Evolutionary conservation across 805 yeast genomes (phyloP).

Genomic region (Wickerhamomyces pijperi): DNA sequence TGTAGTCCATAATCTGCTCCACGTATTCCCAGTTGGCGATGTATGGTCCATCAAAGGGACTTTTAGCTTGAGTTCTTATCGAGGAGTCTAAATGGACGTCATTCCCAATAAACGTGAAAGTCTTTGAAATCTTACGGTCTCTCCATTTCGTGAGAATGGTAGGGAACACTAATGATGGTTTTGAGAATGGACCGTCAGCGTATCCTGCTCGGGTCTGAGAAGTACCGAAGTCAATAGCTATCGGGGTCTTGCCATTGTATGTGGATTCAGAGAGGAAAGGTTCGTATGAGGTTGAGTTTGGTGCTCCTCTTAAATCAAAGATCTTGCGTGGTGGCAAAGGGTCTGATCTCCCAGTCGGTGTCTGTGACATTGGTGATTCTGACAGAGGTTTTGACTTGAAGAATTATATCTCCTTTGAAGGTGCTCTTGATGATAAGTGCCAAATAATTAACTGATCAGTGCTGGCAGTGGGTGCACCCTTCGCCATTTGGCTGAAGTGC

Average conservation of each 20-base stretch:
- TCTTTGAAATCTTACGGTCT: constrained; percentile 57
- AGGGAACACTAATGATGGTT: constrained; percentile 59
- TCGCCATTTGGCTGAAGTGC: too few species aligned
- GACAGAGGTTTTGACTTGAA: too few species aligned
- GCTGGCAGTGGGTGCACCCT: too few species aligned
- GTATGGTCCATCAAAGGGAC: constrained; percentile 82
- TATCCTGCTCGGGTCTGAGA: constrained; percentile 49
- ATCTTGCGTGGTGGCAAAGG: constrained; percentile 11
- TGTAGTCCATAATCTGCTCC: constrained; percentile 75
- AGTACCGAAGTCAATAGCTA: constrained; percentile 83
- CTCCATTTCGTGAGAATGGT: constrained; percentile 61
- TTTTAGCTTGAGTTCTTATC: constrained; percentile 53
- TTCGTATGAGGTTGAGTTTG: constrained; percentile 22
- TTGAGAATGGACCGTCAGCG: constrained; percentile 30
- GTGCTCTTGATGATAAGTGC: too few species aligned
- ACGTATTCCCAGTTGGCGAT: constrained; percentile 88
- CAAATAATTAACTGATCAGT: too few species aligned
- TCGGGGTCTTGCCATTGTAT: constrained; percentile 52
- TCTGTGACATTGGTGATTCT: neutral
- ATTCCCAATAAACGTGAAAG: constrained; percentile 69
- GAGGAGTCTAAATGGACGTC: constrained; percentile 67
- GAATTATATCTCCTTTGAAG: too few species aligned
- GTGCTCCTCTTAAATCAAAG: constrained; percentile 14
- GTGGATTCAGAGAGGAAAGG: constrained; percentile 28
- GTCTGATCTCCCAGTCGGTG: constrained; percentile 9